Percentiles rank a stretch among this genome's conserved stretches.
Conservation (phyloP, 2,329 filamentous ascomycete species). For the Colletotrichum lentis region DNA sequence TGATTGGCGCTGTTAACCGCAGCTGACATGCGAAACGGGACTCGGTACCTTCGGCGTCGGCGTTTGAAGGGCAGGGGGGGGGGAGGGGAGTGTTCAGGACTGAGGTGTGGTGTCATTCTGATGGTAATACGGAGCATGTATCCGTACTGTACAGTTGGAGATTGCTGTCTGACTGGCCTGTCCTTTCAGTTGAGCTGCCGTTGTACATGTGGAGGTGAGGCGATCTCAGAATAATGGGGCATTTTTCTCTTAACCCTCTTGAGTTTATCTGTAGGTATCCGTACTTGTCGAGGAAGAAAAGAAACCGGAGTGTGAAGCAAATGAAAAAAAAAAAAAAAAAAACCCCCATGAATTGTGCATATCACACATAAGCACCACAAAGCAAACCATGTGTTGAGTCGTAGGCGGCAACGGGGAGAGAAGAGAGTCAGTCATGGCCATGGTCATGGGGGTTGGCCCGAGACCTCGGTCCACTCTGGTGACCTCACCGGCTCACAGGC, state of each 20-base stretch:
- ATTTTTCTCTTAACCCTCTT: no score
- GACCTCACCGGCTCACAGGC: slow-evolving; percentile 17
- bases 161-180: neutral
- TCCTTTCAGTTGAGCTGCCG: neutral
- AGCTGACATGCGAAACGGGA: slow-evolving; percentile 28
- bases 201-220: slow-evolving; percentile 4
- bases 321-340: neutral
- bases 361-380: neutral
- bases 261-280: no score
- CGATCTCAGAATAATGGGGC: neutral
- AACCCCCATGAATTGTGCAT: no score
- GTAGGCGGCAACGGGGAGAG: slow-evolving; percentile 9
- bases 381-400: slow-evolving; percentile 26
- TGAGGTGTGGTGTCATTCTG: slow-evolving; percentile 3
- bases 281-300: neutral
- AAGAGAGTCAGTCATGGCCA: slow-evolving; percentile 28
- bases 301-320: neutral
- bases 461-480: slow-evolving; percentile 33
- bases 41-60: slow-evolving; percentile 11
- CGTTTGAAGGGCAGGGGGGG: no score
- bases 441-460: neutral
- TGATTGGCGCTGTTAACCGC: slow-evolving; percentile 35
- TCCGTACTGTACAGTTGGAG: neutral
- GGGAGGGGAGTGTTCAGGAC: neutral
- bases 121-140: neutral